Conservation (phyloP, 441 rosid genomes). For the Metrosideros polymorpha region DNA sequence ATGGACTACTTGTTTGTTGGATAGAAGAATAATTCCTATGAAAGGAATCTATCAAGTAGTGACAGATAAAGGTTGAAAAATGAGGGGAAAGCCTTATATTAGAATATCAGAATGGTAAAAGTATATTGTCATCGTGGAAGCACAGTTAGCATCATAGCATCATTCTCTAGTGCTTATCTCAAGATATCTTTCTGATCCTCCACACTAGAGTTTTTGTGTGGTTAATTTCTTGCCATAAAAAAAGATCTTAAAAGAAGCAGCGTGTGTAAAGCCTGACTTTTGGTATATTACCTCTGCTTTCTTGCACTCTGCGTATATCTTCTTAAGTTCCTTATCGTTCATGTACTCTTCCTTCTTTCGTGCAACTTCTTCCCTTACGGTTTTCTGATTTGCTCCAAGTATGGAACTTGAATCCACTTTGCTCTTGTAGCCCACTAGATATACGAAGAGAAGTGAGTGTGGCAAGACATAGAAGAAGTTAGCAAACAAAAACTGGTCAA, state of each 20-base stretch:
- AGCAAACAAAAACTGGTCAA: not conserved
- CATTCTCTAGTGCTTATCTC: not conserved
- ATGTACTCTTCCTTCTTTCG: slow-evolving; percentile 4
- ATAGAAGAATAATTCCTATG: not conserved
- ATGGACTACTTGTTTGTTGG: not conserved
- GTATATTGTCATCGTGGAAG: not conserved
- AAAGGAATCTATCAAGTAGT: not conserved
- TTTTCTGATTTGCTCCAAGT: not conserved
- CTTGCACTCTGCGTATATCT: not conserved
- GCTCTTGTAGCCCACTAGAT: slow-evolving; percentile 2
- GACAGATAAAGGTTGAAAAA: not conserved
- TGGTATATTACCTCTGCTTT: not conserved
- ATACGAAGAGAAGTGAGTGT: not conserved
- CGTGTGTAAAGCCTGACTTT: not conserved
- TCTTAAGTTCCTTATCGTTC: not conserved
- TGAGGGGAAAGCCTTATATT: not conserved
- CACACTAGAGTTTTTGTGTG: not conserved
- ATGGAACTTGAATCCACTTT: slow-evolving; percentile 3
- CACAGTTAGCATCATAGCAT: not conserved
- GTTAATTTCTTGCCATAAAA: not conserved
- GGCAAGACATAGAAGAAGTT: not conserved
- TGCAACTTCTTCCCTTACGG: not conserved
- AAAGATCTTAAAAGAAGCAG: not conserved
- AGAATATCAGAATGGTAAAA: not conserved
- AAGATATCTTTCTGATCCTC: not conserved